Evolutionary conservation across 345 rosid species (phyloP), one percentile per base, ranked within the genome.

Genomic region (Salix caprea): DNA sequence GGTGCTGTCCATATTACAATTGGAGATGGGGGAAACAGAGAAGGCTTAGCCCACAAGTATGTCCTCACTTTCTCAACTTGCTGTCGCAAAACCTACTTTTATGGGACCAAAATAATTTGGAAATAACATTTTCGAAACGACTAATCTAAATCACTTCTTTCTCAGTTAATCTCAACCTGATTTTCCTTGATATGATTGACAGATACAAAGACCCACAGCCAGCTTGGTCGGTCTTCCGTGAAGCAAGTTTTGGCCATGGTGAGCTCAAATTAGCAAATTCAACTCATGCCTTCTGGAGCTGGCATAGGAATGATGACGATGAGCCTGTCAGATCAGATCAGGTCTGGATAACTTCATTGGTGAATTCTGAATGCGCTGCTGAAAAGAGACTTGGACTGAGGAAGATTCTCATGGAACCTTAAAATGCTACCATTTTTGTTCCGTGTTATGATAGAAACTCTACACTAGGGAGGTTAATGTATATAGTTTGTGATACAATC

Each of bases 281-380:
- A 77, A 90, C 89, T 48, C 97, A 94, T 78, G 97, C 97, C 26
- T 81, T 77, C 48, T 94, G 98, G 99, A 92, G 92, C 70, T 96
- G 98, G 99, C 98, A 93, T 78, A 83, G 99, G 85, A 96, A 96
- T 46, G 99, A 96, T 60, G 99, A 96, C 16, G 99, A 96, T 50
- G 98, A 94, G 78, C 93, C 97, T 4, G 89, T 86, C 61, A 89
- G 80, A 77, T 93, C 98, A 2, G 99, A 96, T 79, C 83, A 90
- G 65, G 91, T 88, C 37, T 92, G 97, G 99, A 86, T 96, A 86
- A 86, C 87, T 68, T 92, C 99, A 70, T 80, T 94, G 84, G 67
- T 66, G 32, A 82, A 84, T 74, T 85, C 97, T 0, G 91, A 88
- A 67, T 96, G 99, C 78, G 1, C 83, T 65, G 80, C 84, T 28